phyloP scores from a whole-genome alignment of 1,284 basidiomycete species.

The Ustilago vetiveriae region DNA sequence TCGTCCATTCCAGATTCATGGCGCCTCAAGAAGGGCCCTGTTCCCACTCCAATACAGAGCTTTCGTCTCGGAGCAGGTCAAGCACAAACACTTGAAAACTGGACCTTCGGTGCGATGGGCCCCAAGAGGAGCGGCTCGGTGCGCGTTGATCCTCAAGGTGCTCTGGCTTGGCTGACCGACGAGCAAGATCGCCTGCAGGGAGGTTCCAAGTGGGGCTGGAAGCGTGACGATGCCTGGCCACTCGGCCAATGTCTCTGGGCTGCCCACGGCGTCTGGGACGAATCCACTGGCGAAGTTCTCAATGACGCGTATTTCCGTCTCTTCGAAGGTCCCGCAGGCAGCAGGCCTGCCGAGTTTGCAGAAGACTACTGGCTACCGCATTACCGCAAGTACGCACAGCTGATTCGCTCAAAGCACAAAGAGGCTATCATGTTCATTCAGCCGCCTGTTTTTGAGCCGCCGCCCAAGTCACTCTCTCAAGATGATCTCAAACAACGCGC shows the following conservation, averaged over 20 bases:
- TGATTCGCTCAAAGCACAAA: conserved; percentile 79
- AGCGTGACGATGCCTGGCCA: conserved; percentile 78
- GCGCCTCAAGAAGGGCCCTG: conserved; percentile 79
- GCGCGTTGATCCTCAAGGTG: conserved; percentile 83
- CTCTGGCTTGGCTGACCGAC: conserved; percentile 53
- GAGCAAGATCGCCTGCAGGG: conserved; percentile 51
- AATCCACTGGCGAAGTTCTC: conserved; percentile 75
- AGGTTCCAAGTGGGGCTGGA: conserved; percentile 78
- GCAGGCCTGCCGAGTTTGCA: conserved; percentile 74
- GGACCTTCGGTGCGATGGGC: conserved; percentile 82
- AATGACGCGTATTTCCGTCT: conserved; percentile 80
- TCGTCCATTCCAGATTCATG: conserved; percentile 61
- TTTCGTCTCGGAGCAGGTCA: conserved; percentile 88
- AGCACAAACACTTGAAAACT: conserved; percentile 84
- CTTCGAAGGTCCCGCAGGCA: conserved; percentile 57
- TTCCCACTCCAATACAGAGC: conserved; percentile 85
- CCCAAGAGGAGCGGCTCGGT: conserved; percentile 79
- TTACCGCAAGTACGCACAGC: conserved; percentile 74
- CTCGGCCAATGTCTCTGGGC: conserved; percentile 89
- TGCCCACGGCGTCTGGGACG: conserved; percentile 90
- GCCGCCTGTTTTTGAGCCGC: conserved; percentile 87
- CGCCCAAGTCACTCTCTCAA: conserved; percentile 71
- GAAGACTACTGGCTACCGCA: conserved; percentile 85
- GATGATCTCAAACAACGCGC: conserved; percentile 77
- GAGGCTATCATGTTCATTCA: conserved; percentile 90